Conservation (phyloP, 768 basidiomycete genomes). For the Sarcomyxa edulis region DNA sequence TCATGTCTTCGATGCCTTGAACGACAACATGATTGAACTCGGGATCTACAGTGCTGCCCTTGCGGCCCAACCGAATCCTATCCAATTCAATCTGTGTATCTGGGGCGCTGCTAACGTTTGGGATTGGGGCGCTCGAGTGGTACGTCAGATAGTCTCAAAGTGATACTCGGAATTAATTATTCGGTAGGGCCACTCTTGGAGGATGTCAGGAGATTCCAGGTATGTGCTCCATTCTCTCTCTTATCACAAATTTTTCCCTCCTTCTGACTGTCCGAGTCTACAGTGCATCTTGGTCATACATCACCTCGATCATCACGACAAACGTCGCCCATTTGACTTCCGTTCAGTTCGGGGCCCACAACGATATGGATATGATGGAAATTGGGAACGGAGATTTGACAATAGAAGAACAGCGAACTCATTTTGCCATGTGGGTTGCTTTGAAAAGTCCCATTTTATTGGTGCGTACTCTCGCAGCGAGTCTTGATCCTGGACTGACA, state of each 20-base stretch:
- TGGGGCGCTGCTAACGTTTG: slow-evolving; percentile 54
- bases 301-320: slow-evolving; percentile 36
- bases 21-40: not conserved
- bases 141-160: slow-evolving; percentile 12
- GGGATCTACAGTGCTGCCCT: slow-evolving; percentile 34
- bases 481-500: not conserved
- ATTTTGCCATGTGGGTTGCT: slow-evolving; percentile 57
- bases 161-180: not conserved
- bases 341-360: slow-evolving; percentile 43
- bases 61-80: slow-evolving; percentile 34
- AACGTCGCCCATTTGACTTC: slow-evolving; percentile 36
- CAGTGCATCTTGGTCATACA: slow-evolving; percentile 44
- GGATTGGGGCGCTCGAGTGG: slow-evolving; percentile 54
- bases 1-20: not conserved
- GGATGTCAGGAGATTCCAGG: slow-evolving; percentile 44
- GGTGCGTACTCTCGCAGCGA: slow-evolving; percentile 20
- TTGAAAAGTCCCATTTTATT: slow-evolving; percentile 55
- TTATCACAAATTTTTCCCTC: not conserved
- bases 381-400: slow-evolving; percentile 47
- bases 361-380: slow-evolving; percentile 60
- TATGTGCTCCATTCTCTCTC: slow-evolving; percentile 11
- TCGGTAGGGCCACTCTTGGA: slow-evolving; percentile 46
- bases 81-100: slow-evolving; percentile 47
- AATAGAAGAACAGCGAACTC: slow-evolving; percentile 45
- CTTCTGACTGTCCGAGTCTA: not conserved